These are phyloP conservation scores for Mycena indigotica DNA, from an alignment of 768 basidiomycete genomes.

Conservation along the genomic window DNA sequence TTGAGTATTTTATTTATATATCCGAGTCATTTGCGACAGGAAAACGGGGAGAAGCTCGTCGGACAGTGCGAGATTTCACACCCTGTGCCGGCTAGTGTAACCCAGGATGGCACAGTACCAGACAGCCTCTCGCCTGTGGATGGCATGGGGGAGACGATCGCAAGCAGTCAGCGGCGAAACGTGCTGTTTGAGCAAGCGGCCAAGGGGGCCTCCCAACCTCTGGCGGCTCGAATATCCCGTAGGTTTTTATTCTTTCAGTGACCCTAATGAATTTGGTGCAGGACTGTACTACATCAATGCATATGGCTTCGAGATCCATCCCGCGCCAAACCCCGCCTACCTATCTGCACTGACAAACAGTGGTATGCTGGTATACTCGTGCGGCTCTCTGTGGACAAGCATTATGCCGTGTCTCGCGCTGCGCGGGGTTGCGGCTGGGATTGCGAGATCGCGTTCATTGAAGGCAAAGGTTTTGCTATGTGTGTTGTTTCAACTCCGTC, in stretches of 20 bases:
- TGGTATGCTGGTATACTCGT: constrained; percentile 84
- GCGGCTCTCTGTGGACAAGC: constrained; percentile 94
- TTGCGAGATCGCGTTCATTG: constrained; percentile 71
- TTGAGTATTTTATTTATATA: constrained; percentile 10
- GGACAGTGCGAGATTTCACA: constrained; percentile 96
- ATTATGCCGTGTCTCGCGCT: constrained; percentile 92
- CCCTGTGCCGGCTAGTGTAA: constrained; percentile 49
- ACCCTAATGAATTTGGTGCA: constrained; percentile 31
- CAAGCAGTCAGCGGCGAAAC: constrained; percentile 58
- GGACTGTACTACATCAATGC: constrained; percentile 88
- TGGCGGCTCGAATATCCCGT: constrained; percentile 47
- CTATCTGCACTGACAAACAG: constrained; percentile 59
- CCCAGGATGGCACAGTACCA: constrained; percentile 34
- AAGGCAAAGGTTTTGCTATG: constrained; percentile 83
- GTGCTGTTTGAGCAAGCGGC: constrained; percentile 61
- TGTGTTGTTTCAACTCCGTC: constrained; percentile 41
- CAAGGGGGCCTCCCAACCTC: constrained; percentile 56
- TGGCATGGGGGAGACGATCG: constrained; percentile 51
- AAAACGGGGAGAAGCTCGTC: constrained; percentile 74
- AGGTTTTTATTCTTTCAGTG: not conserved
- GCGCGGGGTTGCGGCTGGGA: constrained; percentile 73
- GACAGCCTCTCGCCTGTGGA: constrained; percentile 52
- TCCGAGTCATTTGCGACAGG: constrained; percentile 41
- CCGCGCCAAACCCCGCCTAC: constrained; percentile 82
- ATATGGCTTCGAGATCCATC: constrained; percentile 91